Evolutionary conservation across 1,284 basidiomycete genomes (phyloP), one percentile per base, ranked within the genome.

Genomic region (Leccinum brunneo-olivaceum): DNA sequence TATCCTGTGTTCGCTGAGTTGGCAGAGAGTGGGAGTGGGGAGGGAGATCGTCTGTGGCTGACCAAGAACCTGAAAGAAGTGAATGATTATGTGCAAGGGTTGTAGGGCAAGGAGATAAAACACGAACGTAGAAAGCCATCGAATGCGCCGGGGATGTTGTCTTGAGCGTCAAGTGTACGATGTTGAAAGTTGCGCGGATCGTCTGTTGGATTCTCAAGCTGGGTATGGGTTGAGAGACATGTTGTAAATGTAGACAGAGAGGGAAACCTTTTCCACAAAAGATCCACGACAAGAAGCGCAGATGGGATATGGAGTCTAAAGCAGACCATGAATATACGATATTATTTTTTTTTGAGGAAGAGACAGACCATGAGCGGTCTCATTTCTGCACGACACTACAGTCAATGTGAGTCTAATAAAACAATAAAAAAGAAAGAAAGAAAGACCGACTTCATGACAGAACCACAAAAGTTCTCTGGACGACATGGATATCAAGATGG

Each of bases 321-420:
- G 44, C 44, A 16, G 4, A n/a, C 4, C 4, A n/a, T 28, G 24
- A 15, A n/a, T 24, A 14, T 20, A 18, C 23, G n/a, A n/a, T n/a
- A n/a, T n/a, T n/a, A n/a, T n/a, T n/a, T n/a, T n/a, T n/a, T n/a
- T n/a, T n/a, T 27, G 25, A 27, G 25, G 10, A 27, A 12, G 25
- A 27, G 25, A 27, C 52, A 18, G 50, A 86, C 86, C 85, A 88
- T 87, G 39, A 88, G 62, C 2, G 86, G 85, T 41, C 77, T 66
- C 82, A 85, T 89, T 65, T 89, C 86, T 47, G 81, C 74, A 61
- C 79, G 72, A 56, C 86, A 89, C 86, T 86, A 56, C 11, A 39
- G 7, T 3, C 41, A 25, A 45, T 49, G 46, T 48, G 8, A 48
- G 56, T 27, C 2, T 12, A 36, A 50, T 35, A 0, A 0, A 23